A percentile compares a stretch with the other conserved stretches of the same genome.
Evolutionary conservation across 2,329 filamentous ascomycete species (phyloP).

Genomic region (Cladophialophora psammophila): DNA sequence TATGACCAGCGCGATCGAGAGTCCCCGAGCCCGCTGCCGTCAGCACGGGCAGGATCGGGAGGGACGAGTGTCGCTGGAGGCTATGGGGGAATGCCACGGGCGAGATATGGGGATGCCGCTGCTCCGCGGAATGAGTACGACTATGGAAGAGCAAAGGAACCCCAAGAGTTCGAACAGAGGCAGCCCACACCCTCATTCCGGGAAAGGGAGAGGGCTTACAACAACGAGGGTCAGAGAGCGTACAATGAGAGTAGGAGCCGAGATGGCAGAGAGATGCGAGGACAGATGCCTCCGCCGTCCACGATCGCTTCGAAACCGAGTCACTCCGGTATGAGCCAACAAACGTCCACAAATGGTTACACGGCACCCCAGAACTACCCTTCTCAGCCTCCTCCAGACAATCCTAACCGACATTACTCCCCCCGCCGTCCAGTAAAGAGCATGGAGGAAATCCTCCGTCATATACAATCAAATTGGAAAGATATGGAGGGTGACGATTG

Average conservation of each 20-base stretch:
- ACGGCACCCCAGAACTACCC: conserved; percentile 23
- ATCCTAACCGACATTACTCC: conserved; percentile 33
- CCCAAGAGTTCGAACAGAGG: conserved; percentile 33
- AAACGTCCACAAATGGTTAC: conserved; percentile 25
- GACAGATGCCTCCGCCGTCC: conserved; percentile 33
- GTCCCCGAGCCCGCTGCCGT: conserved; percentile 26
- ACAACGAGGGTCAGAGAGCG: conserved; percentile 31
- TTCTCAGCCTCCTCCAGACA: conserved; percentile 30
- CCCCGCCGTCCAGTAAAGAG: conserved; percentile 35
- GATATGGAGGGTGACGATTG: conserved; percentile 89
- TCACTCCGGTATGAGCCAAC: conserved; percentile 30
- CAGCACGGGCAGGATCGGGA: conserved; percentile 28
- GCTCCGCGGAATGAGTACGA: conserved; percentile 31
- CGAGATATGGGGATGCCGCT: conserved; percentile 28
- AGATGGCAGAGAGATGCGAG: conserved; percentile 30
- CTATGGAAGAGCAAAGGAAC: conserved; percentile 27
- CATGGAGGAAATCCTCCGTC: conserved; percentile 40
- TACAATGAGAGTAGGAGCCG: conserved; percentile 34
- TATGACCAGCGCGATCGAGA: conserved; percentile 38
- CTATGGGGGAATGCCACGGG: conserved; percentile 38
- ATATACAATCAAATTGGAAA: conserved; percentile 88
- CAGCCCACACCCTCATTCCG: conserved; percentile 27
- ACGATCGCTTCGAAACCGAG: conserved; percentile 32
- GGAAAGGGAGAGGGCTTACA: conserved; percentile 37
- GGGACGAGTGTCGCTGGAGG: conserved; percentile 29